phyloP scores from a whole-genome alignment of 306 rosid species.

The Datisca glomerata region DNA sequence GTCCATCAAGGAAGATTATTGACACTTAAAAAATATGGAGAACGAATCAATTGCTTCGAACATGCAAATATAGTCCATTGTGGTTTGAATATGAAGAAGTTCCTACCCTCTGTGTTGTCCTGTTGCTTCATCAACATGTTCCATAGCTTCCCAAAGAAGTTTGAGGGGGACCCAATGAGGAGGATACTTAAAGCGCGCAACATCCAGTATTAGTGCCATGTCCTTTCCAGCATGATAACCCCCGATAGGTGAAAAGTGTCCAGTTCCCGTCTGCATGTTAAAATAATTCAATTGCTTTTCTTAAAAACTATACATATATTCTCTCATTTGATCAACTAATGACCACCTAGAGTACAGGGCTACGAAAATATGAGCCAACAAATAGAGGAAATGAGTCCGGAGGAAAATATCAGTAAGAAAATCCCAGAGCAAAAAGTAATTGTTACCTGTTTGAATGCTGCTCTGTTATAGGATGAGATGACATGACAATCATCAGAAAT shows the following conservation, averaged over 20 bases:
- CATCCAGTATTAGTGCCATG: constrained; percentile 86
- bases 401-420: not conserved
- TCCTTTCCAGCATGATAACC: constrained; percentile 78
- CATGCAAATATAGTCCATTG: too few relatives aligned
- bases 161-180: constrained; percentile 92
- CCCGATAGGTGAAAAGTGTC: constrained; percentile 97
- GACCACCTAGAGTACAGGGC: too few relatives aligned
- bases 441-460: constrained; percentile 61
- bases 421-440: not conserved
- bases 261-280: constrained; percentile 74
- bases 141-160: constrained; percentile 91
- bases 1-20: too few relatives aligned
- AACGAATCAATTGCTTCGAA: too few relatives aligned
- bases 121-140: constrained; percentile 40
- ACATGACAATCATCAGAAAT: constrained; percentile 65
- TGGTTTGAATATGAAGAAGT: not conserved
- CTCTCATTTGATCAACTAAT: too few relatives aligned
- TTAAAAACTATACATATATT: too few relatives aligned
- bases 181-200: constrained; percentile 96
- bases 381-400: not conserved
- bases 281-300: too few relatives aligned
- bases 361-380: too few relatives aligned
- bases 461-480: constrained; percentile 74
- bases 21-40: too few relatives aligned
- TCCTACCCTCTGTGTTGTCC: constrained; percentile 66